These are phyloP conservation scores for Fusarium sulawesiense DNA, from an alignment of 2,329 filamentous ascomycete genomes.

Conservation along the genomic window DNA sequence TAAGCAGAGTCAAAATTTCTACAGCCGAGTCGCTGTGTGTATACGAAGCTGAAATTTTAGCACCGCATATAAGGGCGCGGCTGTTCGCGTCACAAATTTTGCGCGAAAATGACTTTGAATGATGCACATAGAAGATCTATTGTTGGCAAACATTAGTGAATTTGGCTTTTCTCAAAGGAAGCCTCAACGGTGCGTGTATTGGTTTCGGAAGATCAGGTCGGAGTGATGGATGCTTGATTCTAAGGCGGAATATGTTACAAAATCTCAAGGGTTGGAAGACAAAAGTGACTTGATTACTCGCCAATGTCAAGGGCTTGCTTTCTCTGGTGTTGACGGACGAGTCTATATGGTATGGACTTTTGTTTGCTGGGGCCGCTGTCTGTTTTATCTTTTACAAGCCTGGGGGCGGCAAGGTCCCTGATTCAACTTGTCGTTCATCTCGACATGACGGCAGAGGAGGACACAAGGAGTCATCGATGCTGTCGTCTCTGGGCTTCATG, in stretches of 20 bases:
- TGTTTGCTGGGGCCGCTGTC: conserved; percentile 47
- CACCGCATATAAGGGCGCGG: conserved; percentile 31
- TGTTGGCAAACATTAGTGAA: conserved; percentile 59
- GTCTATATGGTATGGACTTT: conserved; percentile 48
- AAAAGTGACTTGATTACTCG: conserved; percentile 54
- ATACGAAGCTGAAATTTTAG: conserved; percentile 45
- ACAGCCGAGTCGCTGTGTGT: conserved; percentile 44
- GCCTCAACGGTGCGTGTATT: conserved; percentile 53
- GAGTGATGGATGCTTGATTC: conserved; percentile 55
- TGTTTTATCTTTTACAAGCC: conserved; percentile 52
- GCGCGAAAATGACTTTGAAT: conserved; percentile 54
- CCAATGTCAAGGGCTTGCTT: conserved; percentile 42
- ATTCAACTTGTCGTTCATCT: conserved; percentile 10
- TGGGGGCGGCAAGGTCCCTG: conserved; percentile 13
- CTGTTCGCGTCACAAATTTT: conserved; percentile 45
- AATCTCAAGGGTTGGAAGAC: conserved; percentile 54
- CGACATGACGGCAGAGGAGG: conserved; percentile 2
- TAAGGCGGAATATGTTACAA: conserved; percentile 51
- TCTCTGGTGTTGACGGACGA: conserved; percentile 50
- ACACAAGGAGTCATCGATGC: neutral
- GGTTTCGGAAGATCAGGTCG: conserved; percentile 52
- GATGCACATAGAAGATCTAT: conserved; percentile 59
- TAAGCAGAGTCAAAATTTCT: conserved; percentile 52
- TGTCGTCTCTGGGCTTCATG: conserved; percentile 24
- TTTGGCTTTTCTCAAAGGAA: conserved; percentile 55